Evolutionary conservation across 805 yeast genomes (phyloP), one percentile per base, ranked within the genome.

Genomic region (Jamesozyma jinghongensis): DNA sequence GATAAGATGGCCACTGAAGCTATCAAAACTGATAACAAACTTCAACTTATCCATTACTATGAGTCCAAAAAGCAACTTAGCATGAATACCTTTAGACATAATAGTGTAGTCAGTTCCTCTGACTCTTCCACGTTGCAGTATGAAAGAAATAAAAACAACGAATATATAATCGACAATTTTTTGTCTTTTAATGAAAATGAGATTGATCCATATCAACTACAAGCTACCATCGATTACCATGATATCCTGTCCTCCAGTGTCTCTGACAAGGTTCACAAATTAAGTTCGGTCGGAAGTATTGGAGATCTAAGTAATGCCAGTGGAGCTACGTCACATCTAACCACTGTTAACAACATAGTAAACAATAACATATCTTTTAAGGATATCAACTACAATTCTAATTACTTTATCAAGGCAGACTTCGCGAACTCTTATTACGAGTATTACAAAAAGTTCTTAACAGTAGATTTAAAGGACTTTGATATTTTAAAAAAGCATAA

Each of bases 401-500:
- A 31, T n/a, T 34, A 27, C n/a, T 29, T 37, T 14, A 30, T 37
- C 14, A 40, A 40, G 14, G 27, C 35, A 19, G 33, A 36, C 22
- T 46, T 46, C 37, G 37, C 44, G 3, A 46, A 34, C 26, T 42
- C 60, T 4, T 57, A 51, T 37, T 41, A 38, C 19, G 53, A 45
- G 28, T 54, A 57, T 42, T 52, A 51, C 30, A 47, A 50, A 19
- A 54, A 50, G 28, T 41, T 57, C 13, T 43, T 50, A 11, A 46
- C 51, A 3, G 52, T 52, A 8, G 53, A 50, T 25, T 19, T 48
- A 4, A 43, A 45, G 25, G 52, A 50, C 16, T 35, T 41, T 17
- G 47, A 48, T 20, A 37, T 48, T 4, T 29, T 56, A 17, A 47
- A 46, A 38, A 44, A 47, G 30, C 58, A 56, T 38, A 56, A 54